Base-by-base conservation (phyloP, 805 yeast species). In the Metschnikowia reukaufii region DNA sequence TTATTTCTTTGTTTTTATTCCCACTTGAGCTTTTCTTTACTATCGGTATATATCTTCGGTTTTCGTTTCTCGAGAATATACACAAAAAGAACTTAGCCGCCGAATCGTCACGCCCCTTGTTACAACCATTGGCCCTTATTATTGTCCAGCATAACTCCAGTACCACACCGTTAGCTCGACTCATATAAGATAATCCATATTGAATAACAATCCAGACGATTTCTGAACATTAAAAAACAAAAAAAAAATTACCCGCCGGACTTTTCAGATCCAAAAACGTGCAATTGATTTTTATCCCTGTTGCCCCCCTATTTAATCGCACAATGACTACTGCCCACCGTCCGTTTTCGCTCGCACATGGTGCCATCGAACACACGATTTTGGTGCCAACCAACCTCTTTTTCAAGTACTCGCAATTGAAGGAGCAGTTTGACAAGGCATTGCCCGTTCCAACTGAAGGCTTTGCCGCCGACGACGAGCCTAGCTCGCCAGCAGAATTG, bases 391-490 rank as follows among this genome's bases (percentile, higher is more conserved):
- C 94, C 33, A 79, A 82, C 47, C 76, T 84, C 45, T 86, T 87
- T 63, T 81, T 89, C 60, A 80, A 83, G 60, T 88, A 88, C 63
- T 84, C 92, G 49, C 96, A 91, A 70, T 78, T 94, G 58, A 86
- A 88, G 60, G 91, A 89, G 56, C 95, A 85, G 68, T 94, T 92
- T 66, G 73, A 72, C 61, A 86, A 87, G 63, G 71, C 83, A 17
- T 79, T 94, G 55, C 92, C 95, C 7, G 81, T 78, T 39, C 82
- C 82, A 35, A 86, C 97, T 36, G 97, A 88, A 62, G 94, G 86
- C 13, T 83, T 79, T 57, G 92, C 91, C 40, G 85, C 80, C 48
- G 96, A 88, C 57, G 86, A 86, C 53, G 97, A 91, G 71, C 97
- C 97, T 31, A 70, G 88, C 29, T 83, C 92, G 37, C 83, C 91